Evolutionary conservation across 2,329 filamentous ascomycete genomes (phyloP), one percentile per base, ranked within the genome.

Genomic region (Fusarium fujikuroi): DNA sequence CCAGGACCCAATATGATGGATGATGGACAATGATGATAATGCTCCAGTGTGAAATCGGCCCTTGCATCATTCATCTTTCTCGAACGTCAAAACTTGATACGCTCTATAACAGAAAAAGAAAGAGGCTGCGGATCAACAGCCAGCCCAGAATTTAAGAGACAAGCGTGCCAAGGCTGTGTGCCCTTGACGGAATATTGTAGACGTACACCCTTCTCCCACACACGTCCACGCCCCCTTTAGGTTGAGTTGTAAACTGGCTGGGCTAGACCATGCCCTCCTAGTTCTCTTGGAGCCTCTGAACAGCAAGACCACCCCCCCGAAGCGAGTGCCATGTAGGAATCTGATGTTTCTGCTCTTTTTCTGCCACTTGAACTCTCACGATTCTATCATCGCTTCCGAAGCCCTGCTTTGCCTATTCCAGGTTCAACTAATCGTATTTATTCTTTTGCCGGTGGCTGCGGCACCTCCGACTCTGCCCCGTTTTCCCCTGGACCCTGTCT

Each of bases 281-380:
- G 54, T 67, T 63, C 60, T 46, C 60, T 46, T 64, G 53, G 53
- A 60, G 69, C 61, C 56, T 65, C 70, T 64, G 60, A 58, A 57
- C 50, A 67, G 32, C 43, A 57, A 43, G 61, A 73, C 69, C 68
- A 74, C 74, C 74, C 72, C 72, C 68, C 63, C 50, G 34, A 70
- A 64, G 46, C 53, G 60, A 73, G 68, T 66, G 72, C 44, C 39
- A 71, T 75, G 70, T 69, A 67, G 63, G 64, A 72, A 71, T 75
- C 69, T 74, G 75, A 76, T 75, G 71, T 72, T 76, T 69, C 74
- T 64, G 74, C 71, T 75, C 63, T 75, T 70, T 59, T 57, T 57
- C 49, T 62, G 56, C 70, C 72, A 70, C 66, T 65, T 63, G 63
- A 34, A 56, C 70, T 69, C 63, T 73, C 70, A 43, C 75, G 60